These are phyloP conservation scores for Apiospora phragmitis DNA, from an alignment of 2,329 filamentous ascomycete species.

Conservation along the genomic window DNA sequence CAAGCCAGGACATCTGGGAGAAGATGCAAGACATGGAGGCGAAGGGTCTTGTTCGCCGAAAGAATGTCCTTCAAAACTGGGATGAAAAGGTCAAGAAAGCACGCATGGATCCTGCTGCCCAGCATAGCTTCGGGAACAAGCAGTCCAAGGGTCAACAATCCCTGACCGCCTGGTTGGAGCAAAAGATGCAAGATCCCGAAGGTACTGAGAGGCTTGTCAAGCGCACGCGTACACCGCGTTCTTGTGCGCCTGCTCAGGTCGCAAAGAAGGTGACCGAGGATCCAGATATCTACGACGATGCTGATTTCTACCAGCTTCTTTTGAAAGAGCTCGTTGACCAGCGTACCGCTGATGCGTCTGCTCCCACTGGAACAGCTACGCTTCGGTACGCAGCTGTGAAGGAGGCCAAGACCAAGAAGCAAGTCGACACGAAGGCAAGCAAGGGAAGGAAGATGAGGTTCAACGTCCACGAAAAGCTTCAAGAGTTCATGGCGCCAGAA, in stretches of 20 bases:
- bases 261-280: constrained; percentile 58
- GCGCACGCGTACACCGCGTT: constrained; percentile 70
- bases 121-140: constrained; percentile 46
- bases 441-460: constrained; percentile 94
- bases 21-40: constrained; percentile 68
- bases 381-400: constrained; percentile 68
- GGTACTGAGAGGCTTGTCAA: constrained; percentile 64
- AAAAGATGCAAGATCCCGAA: constrained; percentile 59
- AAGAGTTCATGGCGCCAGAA: constrained; percentile 97
- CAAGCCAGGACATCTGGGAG: constrained; percentile 70
- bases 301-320: constrained; percentile 89
- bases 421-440: constrained; percentile 90
- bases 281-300: constrained; percentile 80
- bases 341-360: constrained; percentile 68
- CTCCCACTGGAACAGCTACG: constrained; percentile 47
- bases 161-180: constrained; percentile 66
- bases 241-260: constrained; percentile 72
- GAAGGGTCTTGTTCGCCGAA: constrained; percentile 59
- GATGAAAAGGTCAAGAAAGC: constrained; percentile 70
- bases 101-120: constrained; percentile 46
- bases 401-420: constrained; percentile 77
- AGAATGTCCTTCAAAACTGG: constrained; percentile 84
- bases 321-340: constrained; percentile 93
- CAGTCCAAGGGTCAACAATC: constrained; percentile 50
- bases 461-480: constrained; percentile 93